Percentiles rank a stretch among this genome's conserved stretches.
phyloP scores from a whole-genome alignment of 108 stramenopile species.

The Skeletonema marinoi region DNA sequence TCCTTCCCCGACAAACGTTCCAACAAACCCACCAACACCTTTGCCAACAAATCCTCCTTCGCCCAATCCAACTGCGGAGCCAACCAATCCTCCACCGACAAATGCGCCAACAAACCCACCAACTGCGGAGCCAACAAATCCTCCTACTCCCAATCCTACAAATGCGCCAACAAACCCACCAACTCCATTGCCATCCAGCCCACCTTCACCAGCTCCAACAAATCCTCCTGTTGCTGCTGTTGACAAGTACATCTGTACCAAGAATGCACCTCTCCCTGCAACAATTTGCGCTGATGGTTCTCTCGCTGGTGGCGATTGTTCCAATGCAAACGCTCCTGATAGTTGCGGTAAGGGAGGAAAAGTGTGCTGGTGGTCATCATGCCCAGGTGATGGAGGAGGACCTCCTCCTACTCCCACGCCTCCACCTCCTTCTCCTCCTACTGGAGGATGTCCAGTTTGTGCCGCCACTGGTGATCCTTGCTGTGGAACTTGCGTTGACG shows the following conservation, averaged over 20 bases:
- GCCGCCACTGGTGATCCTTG: not conserved
- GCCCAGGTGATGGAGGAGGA: not conserved
- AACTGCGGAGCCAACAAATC: not conserved
- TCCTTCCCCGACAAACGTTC: not conserved
- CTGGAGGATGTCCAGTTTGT: not conserved
- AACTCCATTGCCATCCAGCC: not conserved
- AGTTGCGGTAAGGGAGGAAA: not conserved
- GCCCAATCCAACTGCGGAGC: not conserved
- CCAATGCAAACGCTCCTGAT: not conserved
- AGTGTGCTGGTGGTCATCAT: not conserved
- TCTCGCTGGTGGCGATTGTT: not conserved
- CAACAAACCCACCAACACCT: not conserved
- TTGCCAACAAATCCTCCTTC: not conserved
- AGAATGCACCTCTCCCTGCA: not conserved
- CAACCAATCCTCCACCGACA: not conserved
- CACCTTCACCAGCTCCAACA: not conserved
- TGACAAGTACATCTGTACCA: not conserved
- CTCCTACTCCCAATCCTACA: not conserved
- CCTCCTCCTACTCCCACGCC: slow-evolving; percentile 2
- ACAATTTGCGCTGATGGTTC: not conserved
- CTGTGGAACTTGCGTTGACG: not conserved
- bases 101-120: not conserved
- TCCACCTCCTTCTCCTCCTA: not conserved
- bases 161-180: not conserved
- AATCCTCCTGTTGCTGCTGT: not conserved